Base-by-base conservation (phyloP, 2,329 filamentous ascomycete genomes). In the Colletotrichum spinosum region DNA sequence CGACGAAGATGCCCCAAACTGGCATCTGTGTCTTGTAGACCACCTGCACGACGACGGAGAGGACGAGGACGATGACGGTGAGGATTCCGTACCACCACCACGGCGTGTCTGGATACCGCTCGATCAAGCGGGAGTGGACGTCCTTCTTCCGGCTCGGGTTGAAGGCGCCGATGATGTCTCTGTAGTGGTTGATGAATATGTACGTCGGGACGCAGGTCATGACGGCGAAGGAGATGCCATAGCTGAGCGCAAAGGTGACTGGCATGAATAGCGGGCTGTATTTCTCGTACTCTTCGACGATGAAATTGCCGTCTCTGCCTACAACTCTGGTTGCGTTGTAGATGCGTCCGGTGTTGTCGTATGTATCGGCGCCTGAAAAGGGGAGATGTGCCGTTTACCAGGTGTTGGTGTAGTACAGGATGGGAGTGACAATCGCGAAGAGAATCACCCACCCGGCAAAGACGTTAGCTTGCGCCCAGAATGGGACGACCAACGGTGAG, bases 401-500 rank as follows among this genome's bases (percentile, higher is more conserved):
- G 2, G 84, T 75, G 55, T 87, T 87, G 50, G 78, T 83, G 72
- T 86, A 91, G 77, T 88, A 89, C 8, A 91, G 72, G 2, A 85
- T 74, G 11, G 87, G 79, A 6, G 90, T 77, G 75, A 85, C 83
- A 69, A 84, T 82, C 38, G 82, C 84, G 39, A 86, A 68, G 11
- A 88, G 79, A 49, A 85, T 81, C 1, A 90, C 80, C 41, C 92
- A 85, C 34, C 88, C 88, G 44, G 88, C 76, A 62, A 89, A 79
- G 12, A 84, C 86, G 73, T 91, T 91, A 58, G 87, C 79, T 44
- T 88, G 89, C 25, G 85, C 85, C 75, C 88, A 85, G 70, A 84
- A 84, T 3, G 84, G 83, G 6, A 83, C 78, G 75, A 83, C 81
- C 54, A 81, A 70, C 1, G 79, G 79, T 46, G 80, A 76, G 68